Evolutionary conservation across 2,329 filamentous ascomycete species (phyloP), one percentile per base, ranked within the genome.

Genomic region (Curvularia sp.): DNA sequence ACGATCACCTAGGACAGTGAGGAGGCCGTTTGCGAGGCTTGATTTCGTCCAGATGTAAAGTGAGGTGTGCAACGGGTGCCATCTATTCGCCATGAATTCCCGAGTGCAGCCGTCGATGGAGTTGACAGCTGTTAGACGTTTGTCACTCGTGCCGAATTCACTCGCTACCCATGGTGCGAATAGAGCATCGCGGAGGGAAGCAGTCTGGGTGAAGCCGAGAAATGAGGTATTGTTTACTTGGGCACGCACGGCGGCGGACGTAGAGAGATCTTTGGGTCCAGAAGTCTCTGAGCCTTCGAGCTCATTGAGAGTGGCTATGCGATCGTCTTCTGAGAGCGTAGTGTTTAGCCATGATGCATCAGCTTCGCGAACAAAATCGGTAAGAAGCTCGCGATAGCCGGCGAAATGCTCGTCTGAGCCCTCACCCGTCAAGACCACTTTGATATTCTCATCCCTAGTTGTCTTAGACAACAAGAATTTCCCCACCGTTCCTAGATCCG

Each of bases 351-450:
- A 65, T 21, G 66, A 53, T 19, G 46, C 47, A 61, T 86, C 84
- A 1, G 78, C 65, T 62, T 85, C 84, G 10, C 79, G 77, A 1
- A 87, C 74, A 51, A 79, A 80, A 51, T 86, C 83, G 0, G 78
- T 71, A 0, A 78, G 65, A 53, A 82, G 82, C 46, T 77, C 72
- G 0, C 76, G 71, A 60, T 86, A 87, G 28, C 84, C 84, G 2
- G 75, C 80, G 65, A 86, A 86, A 49, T 81, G 77, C 72, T 86
- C 84, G 59, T 86, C 84, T 8, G 82, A 72, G 4, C 82, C 83
- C 64, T 84, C 82, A 21, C 79, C 80, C 0, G 83, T 85, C 3
- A 87, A 72, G 2, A 87, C 80, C 4, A 86, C 84, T 57, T 84
- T 84, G 67, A 82, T 78, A 7, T 83, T 83, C 9, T 78, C 70